Percentiles rank a stretch among this genome's conserved stretches.
phyloP scores from a whole-genome alignment of 257 asterid species.

The Scutellaria galericulata region DNA sequence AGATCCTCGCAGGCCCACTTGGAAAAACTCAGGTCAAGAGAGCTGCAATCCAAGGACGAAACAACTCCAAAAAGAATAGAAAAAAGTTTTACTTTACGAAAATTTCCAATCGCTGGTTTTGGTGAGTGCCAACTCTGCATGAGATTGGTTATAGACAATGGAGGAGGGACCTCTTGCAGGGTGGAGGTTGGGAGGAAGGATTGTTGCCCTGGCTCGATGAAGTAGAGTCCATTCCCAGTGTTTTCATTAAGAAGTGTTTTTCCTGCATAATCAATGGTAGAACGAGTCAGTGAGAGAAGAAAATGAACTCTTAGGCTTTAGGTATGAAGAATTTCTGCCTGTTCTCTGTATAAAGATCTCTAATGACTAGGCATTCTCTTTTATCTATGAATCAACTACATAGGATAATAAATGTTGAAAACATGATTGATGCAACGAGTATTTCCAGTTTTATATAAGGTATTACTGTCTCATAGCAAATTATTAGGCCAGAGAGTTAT shows the following conservation, averaged over 20 bases:
- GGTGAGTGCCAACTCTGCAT: constrained; percentile 45
- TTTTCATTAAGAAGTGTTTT: constrained; percentile 84
- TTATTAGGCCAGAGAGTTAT: background rate
- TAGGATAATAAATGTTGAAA: background rate
- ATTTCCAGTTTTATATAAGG: constrained; percentile 1
- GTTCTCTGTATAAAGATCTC: constrained; percentile 11
- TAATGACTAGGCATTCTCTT: background rate
- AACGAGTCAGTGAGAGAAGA: background rate
- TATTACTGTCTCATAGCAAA: background rate
- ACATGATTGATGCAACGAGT: background rate
- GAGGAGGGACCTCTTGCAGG: constrained; percentile 98
- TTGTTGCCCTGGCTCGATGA: constrained; percentile 51
- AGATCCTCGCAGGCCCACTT: constrained; percentile 77
- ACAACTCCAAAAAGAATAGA: constrained; percentile 47
- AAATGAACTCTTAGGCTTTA: background rate
- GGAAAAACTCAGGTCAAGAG: constrained; percentile 69
- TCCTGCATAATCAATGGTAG: constrained; percentile 68
- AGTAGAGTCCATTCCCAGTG: constrained; percentile 87
- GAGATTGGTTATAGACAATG: constrained; percentile 74
- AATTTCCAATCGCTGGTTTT: constrained; percentile 42
- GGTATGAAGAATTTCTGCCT: background rate
- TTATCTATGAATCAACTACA: background rate
- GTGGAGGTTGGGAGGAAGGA: constrained; percentile 77
- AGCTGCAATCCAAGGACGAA: constrained; percentile 62
- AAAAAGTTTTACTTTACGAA: constrained; percentile 45